Percentiles rank a stretch among this genome's conserved stretches.
Evolutionary conservation across 768 basidiomycete species (phyloP).

Genomic region (Boletus rufocinnamomeus): DNA sequence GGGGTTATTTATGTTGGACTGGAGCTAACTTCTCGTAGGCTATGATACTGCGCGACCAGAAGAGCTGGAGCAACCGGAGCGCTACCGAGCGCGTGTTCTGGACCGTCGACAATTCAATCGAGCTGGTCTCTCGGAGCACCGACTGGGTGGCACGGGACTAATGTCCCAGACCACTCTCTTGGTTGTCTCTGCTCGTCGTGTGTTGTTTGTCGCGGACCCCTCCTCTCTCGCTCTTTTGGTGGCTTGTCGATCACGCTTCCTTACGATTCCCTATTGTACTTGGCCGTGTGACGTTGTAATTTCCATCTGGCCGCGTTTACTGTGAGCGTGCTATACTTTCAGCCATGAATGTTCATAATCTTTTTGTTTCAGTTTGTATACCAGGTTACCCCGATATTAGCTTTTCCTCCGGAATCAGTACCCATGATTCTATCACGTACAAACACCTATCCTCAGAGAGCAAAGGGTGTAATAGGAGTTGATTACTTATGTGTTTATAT

Average conservation of each 20-base stretch:
- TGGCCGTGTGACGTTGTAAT: slow-evolving; percentile 26
- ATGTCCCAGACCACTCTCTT: slow-evolving; percentile 8
- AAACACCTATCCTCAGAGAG: slow-evolving; percentile 8
- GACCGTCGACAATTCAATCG: slow-evolving; percentile 88
- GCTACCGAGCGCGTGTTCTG: slow-evolving; percentile 92
- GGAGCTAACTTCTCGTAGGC: slow-evolving; percentile 52
- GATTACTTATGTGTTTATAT: slow-evolving; percentile 23
- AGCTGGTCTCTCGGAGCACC: slow-evolving; percentile 79
- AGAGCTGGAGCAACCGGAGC: slow-evolving; percentile 91
- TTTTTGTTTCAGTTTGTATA: slow-evolving; percentile 19
- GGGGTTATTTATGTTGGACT: neutral
- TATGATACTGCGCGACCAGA: slow-evolving; percentile 94
- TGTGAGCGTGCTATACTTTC: slow-evolving; percentile 11
- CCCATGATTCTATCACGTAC: slow-evolving; percentile 14
- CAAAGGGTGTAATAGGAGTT: slow-evolving; percentile 21
- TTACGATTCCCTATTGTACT: slow-evolving; percentile 22
- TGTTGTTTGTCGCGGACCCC: slow-evolving; percentile 8
- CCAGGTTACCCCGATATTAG: slow-evolving; percentile 20
- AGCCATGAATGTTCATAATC: slow-evolving; percentile 17
- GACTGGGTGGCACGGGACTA: slow-evolving; percentile 84
- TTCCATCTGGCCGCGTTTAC: slow-evolving; percentile 16
- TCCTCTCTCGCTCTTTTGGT: slow-evolving; percentile 10
- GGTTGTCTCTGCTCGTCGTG: slow-evolving; percentile 12
- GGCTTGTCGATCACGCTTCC: slow-evolving; percentile 7
- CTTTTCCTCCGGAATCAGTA: slow-evolving; percentile 13